Percentiles rank a stretch among this genome's conserved stretches.
phyloP scores from a whole-genome alignment of 192 early-diverging fungal species.

The Globomyces pollinis-pini region DNA sequence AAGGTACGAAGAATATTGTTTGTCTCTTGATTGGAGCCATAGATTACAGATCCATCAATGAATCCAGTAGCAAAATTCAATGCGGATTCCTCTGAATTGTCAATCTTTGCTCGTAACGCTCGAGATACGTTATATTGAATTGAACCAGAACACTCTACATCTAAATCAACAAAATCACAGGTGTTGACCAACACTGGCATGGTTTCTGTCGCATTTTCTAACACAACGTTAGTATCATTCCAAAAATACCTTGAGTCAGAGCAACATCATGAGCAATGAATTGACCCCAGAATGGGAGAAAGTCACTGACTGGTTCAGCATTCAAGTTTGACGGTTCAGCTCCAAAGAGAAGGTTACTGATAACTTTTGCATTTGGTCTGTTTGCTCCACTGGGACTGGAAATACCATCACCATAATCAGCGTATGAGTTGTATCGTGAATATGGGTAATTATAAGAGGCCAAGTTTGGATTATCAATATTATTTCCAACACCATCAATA shows the following conservation, averaged over 20 bases:
- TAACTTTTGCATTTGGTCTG: constrained; percentile 15
- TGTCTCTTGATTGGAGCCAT: not conserved
- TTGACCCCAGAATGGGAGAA: constrained; percentile 17
- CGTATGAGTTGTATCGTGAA: not conserved
- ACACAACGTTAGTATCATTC: not conserved
- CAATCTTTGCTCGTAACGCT: not conserved
- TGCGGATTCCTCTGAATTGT: not conserved
- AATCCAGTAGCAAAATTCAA: not conserved
- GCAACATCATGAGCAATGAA: constrained; percentile 20
- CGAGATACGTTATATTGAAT: not conserved
- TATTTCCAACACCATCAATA: not conserved
- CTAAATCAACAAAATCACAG: constrained; percentile 14
- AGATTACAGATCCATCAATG: not conserved
- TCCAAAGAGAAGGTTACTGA: constrained; percentile 20
- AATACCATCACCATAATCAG: not conserved
- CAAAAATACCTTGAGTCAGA: constrained; percentile 8
- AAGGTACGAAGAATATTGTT: not conserved
- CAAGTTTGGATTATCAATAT: not conserved
- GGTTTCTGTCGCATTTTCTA: constrained; percentile 9
- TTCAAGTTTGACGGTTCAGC: constrained; percentile 4
- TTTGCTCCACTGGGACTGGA: not conserved
- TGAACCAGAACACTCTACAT: not conserved
- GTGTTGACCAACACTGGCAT: constrained; percentile 22
- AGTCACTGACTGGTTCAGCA: constrained; percentile 4
- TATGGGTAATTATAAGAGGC: not conserved